Conservation (phyloP, 2,329 filamentous ascomycete species). For the Pseudofabraea citricarpa region DNA sequence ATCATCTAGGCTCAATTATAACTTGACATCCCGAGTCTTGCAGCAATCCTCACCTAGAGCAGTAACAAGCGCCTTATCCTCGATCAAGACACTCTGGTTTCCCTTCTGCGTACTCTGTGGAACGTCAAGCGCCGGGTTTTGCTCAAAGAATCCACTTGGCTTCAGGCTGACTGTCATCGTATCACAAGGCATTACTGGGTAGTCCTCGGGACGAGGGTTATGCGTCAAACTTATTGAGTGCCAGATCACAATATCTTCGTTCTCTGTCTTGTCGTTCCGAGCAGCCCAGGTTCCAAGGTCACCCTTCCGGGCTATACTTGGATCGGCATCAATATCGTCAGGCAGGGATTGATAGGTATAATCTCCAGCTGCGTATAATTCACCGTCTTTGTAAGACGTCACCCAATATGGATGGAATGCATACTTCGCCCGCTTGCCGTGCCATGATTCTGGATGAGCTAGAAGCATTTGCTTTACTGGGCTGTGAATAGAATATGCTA, state of each 20-base stretch:
- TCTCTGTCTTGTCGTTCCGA: slow-evolving; percentile 82
- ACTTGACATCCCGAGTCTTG: slow-evolving; percentile 1
- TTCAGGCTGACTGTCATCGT: slow-evolving; percentile 66
- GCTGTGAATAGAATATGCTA: slow-evolving; percentile 82
- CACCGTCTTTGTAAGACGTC: slow-evolving; percentile 65
- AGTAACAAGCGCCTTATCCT: slow-evolving; percentile 22
- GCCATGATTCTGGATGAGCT: slow-evolving; percentile 72
- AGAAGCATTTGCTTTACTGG: slow-evolving; percentile 72
- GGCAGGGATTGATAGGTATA: slow-evolving; percentile 28
- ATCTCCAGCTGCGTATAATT: slow-evolving; percentile 28
- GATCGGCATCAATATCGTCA: background rate
- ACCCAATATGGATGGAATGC: slow-evolving; percentile 83
- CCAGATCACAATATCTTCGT: slow-evolving; percentile 84
- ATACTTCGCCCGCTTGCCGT: slow-evolving; percentile 88
- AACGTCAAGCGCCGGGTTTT: slow-evolving; percentile 45
- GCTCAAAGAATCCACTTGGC: slow-evolving; percentile 45
- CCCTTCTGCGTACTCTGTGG: slow-evolving; percentile 6
- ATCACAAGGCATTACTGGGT: slow-evolving; percentile 81
- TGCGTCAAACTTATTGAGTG: slow-evolving; percentile 82
- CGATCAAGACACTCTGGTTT: slow-evolving; percentile 24
- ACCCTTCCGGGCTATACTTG: slow-evolving; percentile 6
- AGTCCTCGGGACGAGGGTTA: slow-evolving; percentile 83
- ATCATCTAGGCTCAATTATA: no score
- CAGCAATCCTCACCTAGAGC: background rate
- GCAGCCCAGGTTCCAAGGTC: slow-evolving; percentile 61